These are phyloP conservation scores for Cicer cuneatum DNA, from an alignment of 306 rosid genomes.

Conservation along the genomic window DNA sequence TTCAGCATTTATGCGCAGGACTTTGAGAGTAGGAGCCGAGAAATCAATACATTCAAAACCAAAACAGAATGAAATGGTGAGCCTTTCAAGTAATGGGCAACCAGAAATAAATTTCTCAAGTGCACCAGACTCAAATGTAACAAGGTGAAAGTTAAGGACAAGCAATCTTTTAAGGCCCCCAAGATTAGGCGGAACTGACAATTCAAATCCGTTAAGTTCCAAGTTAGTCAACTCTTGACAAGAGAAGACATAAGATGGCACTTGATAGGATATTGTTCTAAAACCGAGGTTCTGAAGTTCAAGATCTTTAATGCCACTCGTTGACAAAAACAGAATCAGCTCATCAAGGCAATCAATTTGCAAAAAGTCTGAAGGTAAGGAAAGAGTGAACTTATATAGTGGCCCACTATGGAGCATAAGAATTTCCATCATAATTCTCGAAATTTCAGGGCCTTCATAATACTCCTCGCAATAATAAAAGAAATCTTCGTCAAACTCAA, in stretches of 20 bases:
- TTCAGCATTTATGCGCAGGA: neutral
- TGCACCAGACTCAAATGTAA: neutral
- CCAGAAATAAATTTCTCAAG: slow-evolving; percentile 20
- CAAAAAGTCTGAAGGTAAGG: neutral
- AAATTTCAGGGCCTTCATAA: neutral
- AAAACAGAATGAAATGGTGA: neutral
- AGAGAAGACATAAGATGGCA: slow-evolving; percentile 34
- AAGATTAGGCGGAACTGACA: slow-evolving; percentile 9
- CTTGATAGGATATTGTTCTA: neutral
- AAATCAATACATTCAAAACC: slow-evolving; percentile 17
- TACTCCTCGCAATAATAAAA: neutral
- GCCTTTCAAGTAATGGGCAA: neutral
- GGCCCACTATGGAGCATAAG: slow-evolving; percentile 16
- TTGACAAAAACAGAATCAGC: slow-evolving; percentile 27
- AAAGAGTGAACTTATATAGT: slow-evolving; percentile 2
- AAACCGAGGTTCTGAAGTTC: neutral
- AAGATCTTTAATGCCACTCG: neutral
- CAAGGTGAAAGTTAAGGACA: neutral
- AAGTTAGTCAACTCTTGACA: neutral
- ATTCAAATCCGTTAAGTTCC: neutral
- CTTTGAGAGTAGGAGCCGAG: neutral
- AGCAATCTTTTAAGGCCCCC: neutral
- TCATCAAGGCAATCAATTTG: neutral
- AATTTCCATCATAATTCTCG: neutral
- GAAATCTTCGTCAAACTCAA: neutral